Evolutionary conservation across 1,284 basidiomycete genomes (phyloP), one percentile per base, ranked within the genome.

Genomic region (Retiboletus fuscus): DNA sequence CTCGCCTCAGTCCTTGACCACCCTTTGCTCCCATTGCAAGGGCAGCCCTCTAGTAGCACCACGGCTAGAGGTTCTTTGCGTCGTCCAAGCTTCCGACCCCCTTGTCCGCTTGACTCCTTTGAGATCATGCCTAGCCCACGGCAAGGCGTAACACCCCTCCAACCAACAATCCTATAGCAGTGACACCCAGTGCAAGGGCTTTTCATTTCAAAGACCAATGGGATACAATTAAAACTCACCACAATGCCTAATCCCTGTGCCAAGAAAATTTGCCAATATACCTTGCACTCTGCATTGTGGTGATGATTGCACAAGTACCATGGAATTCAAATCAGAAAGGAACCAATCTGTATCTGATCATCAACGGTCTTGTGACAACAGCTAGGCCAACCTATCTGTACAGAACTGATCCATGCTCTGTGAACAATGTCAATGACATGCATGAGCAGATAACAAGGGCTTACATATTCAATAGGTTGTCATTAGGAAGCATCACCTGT

Each of bases 191-290:
- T 0, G 87, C 87, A 2, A 84, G 64, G 5, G 83, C 82, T 44
- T 83, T 79, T 66, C 81, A 81, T 64, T 79, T 83, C 5, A 67
- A 72, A 75, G 87, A 90, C 85, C 89, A 89, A 74, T 89, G 89
- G 1, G 84, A 81, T 2, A 88, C 74, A 43, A 85, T 78, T 8
- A 10, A 43, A 30, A 71, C 79, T 67, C 39, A 87, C 84, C 39
- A 88, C 88, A 13, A 84, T 70, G 3, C 82, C 83, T 28, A 89
- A 68, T 5, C 88, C 88, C 66, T 89, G 88, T 20, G 82, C 86
- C 16, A 89, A 81, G 49, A 89, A 72, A 67, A 89, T 83, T 47
- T 91, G 89, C 84, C 86, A 91, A 75, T 87, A 91, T 66, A 80
- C 71, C 8, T 74, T 86, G 67, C 88, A 87, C 75, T 90, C 83